Conservation (phyloP, 768 basidiomycete genomes). For the Fomitopsis pulvina region DNA sequence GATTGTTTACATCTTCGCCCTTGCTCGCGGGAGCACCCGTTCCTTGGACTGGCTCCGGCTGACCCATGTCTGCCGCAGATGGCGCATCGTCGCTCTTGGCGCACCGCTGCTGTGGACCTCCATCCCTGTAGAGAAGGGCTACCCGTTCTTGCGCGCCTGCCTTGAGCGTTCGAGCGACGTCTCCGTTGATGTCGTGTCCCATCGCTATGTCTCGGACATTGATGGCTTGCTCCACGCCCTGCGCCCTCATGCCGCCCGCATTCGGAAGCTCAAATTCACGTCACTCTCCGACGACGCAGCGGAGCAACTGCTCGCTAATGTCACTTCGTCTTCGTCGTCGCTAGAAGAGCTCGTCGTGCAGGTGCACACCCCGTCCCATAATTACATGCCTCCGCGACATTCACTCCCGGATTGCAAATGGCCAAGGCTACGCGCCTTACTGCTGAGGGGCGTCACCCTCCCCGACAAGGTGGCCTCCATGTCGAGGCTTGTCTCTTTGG, state of each 20-base stretch:
- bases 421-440: neutral
- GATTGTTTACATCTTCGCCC: neutral
- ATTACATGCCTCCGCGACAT: neutral
- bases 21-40: neutral
- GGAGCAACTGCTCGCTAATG: neutral
- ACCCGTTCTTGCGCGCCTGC: neutral
- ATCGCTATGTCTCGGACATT: neutral
- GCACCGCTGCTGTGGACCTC: conserved; percentile 1
- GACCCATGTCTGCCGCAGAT: conserved; percentile 2
- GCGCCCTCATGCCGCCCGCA: neutral
- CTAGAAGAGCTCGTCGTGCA: neutral
- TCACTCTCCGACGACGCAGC: neutral
- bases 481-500: neutral
- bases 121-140: neutral
- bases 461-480: neutral
- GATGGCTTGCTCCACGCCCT: neutral
- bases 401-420: neutral
- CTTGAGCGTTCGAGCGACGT: neutral
- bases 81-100: conserved; percentile 2
- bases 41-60: neutral
- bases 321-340: neutral
- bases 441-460: neutral
- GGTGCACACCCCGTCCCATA: neutral
- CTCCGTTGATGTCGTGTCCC: neutral
- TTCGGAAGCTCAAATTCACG: neutral